Percentiles rank a stretch among this genome's conserved stretches.
Conservation (phyloP, 176 grass and related monocot species). For the Carex pumila region DNA sequence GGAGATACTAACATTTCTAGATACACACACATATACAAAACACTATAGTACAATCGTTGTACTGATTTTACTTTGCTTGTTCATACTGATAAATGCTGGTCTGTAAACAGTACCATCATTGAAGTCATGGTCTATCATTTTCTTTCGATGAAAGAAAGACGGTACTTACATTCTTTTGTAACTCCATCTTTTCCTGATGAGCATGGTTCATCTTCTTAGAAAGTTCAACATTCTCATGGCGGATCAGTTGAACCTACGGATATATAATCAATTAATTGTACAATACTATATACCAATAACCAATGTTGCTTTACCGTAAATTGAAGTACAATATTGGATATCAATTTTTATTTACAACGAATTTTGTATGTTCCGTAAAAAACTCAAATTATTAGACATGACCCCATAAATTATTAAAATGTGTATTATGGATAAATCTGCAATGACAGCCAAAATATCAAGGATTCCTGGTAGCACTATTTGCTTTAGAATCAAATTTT, state of each 20-base stretch:
- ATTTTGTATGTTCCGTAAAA: neutral
- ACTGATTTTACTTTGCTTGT: neutral
- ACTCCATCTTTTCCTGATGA: conserved; percentile 45
- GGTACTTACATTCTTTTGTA: conserved; percentile 42
- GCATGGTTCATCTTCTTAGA: conserved; percentile 36
- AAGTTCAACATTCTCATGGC: conserved; percentile 57
- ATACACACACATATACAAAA: neutral
- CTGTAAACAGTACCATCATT: neutral
- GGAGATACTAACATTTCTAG: neutral
- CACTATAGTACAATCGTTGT: neutral
- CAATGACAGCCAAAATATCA: neutral
- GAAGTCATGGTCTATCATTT: neutral
- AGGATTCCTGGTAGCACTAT: neutral
- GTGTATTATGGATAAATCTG: neutral
- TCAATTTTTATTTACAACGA: neutral
- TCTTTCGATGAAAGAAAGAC: neutral
- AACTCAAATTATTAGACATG: neutral
- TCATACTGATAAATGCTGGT: neutral
- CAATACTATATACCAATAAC: neutral
- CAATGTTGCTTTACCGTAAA: neutral
- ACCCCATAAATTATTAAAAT: neutral
- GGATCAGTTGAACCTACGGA: conserved; percentile 42
- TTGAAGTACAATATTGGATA: neutral
- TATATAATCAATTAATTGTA: neutral
- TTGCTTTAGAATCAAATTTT: neutral